Percentiles rank a stretch among this genome's conserved stretches.
phyloP scores from a whole-genome alignment of 1,139 yeast species.

The Hemisphaericaspora xylofermentans region DNA sequence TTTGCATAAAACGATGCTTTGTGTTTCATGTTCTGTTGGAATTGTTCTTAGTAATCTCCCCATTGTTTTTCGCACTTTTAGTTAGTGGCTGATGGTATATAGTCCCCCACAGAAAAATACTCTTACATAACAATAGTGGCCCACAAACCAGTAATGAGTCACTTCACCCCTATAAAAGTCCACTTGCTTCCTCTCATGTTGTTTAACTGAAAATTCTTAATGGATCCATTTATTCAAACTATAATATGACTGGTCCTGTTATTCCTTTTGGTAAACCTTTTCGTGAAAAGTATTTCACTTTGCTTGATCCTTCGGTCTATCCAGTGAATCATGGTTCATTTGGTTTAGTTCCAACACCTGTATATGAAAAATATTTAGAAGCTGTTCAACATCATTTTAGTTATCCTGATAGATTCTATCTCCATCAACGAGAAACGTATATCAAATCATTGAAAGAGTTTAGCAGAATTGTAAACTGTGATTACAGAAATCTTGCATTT shows the following conservation, averaged over 20 bases:
- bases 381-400: slow-evolving; percentile 26
- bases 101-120: no score
- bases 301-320: slow-evolving; percentile 31
- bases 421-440: slow-evolving; percentile 24
- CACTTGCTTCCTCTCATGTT: no score
- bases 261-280: slow-evolving; percentile 53
- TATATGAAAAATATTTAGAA: slow-evolving; percentile 27
- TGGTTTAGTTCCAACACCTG: slow-evolving; percentile 48
- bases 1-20: no score
- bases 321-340: slow-evolving; percentile 58
- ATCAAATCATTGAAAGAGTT: slow-evolving; percentile 30
- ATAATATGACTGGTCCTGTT: slow-evolving; percentile 8
- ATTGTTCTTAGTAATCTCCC: no score
- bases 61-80: no score
- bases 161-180: no score
- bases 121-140: no score
- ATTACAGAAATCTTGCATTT: slow-evolving; percentile 45
- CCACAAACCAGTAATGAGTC: background rate
- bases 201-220: no score
- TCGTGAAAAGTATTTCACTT: slow-evolving; percentile 45
- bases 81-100: no score
- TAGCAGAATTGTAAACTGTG: slow-evolving; percentile 43
- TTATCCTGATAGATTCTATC: slow-evolving; percentile 44
- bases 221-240: background rate
- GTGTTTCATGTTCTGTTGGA: no score